phyloP scores from a whole-genome alignment of 2,329 filamentous ascomycete species.

The Chrysoporthe puriensis region DNA sequence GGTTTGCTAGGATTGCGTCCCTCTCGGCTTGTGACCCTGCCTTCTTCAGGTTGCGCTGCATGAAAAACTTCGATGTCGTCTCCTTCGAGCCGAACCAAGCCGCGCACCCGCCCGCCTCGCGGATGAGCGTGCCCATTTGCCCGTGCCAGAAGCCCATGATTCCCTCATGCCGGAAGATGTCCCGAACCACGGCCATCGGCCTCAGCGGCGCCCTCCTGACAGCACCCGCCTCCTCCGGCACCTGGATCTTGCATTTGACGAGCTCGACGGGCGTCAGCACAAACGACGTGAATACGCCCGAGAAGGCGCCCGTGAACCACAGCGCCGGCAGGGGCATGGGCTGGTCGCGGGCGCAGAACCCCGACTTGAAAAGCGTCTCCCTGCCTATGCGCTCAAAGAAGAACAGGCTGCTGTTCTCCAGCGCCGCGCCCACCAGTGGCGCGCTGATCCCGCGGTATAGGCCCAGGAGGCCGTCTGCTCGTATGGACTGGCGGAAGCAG shows the following conservation, averaged over 20 bases:
- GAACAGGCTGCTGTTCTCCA: conserved; percentile 91
- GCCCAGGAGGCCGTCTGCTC: conserved; percentile 75
- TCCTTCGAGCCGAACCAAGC: conserved; percentile 96
- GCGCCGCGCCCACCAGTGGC: conserved; percentile 85
- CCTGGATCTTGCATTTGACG: conserved; percentile 98
- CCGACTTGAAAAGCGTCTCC: conserved; percentile 61
- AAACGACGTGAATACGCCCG: conserved; percentile 86
- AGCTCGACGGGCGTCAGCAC: conserved; percentile 94
- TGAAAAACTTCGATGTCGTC: conserved; percentile 73
- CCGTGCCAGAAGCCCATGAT: conserved; percentile 91
- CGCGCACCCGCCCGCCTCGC: conserved; percentile 89
- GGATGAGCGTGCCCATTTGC: conserved; percentile 88
- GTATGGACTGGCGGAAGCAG: conserved; percentile 87
- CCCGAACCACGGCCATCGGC: conserved; percentile 72
- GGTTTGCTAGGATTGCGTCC: conserved; percentile 48
- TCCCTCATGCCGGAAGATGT: conserved; percentile 83
- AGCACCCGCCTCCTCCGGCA: conserved; percentile 55
- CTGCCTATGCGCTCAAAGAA: conserved; percentile 83
- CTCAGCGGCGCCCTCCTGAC: conserved; percentile 54
- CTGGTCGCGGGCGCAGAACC: conserved; percentile 53
- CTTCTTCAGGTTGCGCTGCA: conserved; percentile 54
- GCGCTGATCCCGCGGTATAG: conserved; percentile 94
- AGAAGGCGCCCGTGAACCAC: conserved; percentile 79
- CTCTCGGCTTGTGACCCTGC: conserved; percentile 46
- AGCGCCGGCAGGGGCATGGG: conserved; percentile 76